phyloP scores from a whole-genome alignment of 2,329 filamentous ascomycete species.

The Fusarium sp. region DNA sequence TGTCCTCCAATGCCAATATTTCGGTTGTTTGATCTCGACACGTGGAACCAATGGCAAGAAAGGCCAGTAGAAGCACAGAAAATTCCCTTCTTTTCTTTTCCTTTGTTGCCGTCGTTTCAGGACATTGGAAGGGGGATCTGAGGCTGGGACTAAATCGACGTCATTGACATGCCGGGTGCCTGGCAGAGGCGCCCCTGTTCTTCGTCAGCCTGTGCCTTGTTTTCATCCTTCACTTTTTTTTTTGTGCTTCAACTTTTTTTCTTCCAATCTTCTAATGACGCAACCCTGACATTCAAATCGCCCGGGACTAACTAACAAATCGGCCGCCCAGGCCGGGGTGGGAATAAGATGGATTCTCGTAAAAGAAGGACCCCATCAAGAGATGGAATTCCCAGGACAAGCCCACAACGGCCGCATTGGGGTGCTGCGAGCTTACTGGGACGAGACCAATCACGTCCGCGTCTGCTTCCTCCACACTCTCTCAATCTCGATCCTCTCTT shows the following conservation, averaged over 20 bases:
- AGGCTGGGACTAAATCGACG: slow-evolving; percentile 27
- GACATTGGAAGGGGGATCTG: slow-evolving; percentile 1
- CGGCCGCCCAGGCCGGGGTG: slow-evolving; percentile 1
- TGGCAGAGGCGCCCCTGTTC: not conserved
- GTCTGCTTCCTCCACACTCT: slow-evolving; percentile 34
- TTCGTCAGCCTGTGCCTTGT: not conserved
- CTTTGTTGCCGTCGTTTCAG: not conserved
- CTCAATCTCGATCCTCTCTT: slow-evolving; percentile 39
- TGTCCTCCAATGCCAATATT: slow-evolving; percentile 27
- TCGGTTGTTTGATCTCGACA: slow-evolving; percentile 14
- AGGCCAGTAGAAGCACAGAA: slow-evolving; percentile 1
- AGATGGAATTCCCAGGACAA: slow-evolving; percentile 29
- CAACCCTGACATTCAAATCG: slow-evolving; percentile 5
- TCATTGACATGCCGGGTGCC: slow-evolving; percentile 29
- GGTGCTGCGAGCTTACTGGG: slow-evolving; percentile 35
- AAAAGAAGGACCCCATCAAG: slow-evolving; percentile 24
- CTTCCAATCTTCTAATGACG: slow-evolving; percentile 12
- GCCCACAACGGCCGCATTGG: slow-evolving; percentile 27
- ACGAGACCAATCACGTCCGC: slow-evolving; percentile 35
- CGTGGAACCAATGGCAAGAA: slow-evolving; percentile 17
- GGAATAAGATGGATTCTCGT: slow-evolving; percentile 10
- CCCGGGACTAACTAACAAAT: not conserved
- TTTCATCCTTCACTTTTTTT: not conserved
- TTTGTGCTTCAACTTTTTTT: slow-evolving; percentile 9
- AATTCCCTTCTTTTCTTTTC: not conserved